phyloP scores from a whole-genome alignment of 352 stramenopile species.

The Globisporangium iwayamae region DNA sequence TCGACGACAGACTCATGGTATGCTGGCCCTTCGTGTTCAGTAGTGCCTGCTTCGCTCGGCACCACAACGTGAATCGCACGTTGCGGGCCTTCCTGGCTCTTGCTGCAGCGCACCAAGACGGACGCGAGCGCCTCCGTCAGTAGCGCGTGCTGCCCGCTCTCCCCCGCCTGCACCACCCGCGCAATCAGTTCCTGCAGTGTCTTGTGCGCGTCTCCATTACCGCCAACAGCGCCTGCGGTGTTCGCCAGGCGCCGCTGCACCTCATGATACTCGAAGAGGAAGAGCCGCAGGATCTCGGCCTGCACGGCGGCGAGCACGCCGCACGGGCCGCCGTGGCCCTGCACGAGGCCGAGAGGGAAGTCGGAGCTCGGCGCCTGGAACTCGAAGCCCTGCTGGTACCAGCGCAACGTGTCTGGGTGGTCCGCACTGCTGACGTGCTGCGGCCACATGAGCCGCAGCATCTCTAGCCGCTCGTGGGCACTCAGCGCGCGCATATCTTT shows the following conservation, averaged over 20 bases:
- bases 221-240: background rate
- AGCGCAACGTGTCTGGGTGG: constrained; percentile 36
- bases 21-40: background rate
- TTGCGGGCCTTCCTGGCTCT: background rate
- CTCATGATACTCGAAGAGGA: constrained; percentile 39
- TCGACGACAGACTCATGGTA: constrained; percentile 18
- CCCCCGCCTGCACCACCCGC: background rate
- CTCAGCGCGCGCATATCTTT: constrained; percentile 8
- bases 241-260: background rate
- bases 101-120: constrained; percentile 27
- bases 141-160: constrained; percentile 5
- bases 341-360: constrained; percentile 66
- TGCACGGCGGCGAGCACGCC: constrained; percentile 80
- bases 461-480: constrained; percentile 3
- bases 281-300: constrained; percentile 57
- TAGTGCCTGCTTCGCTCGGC: constrained; percentile 5
- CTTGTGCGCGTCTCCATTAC: background rate
- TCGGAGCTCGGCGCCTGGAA: constrained; percentile 23
- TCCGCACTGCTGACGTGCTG: constrained; percentile 9
- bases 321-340: constrained; percentile 75
- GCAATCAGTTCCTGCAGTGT: constrained; percentile 14
- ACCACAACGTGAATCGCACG: constrained; percentile 24
- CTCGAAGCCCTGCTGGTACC: constrained; percentile 58
- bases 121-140: constrained; percentile 27
- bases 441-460: constrained; percentile 43